phyloP scores from a whole-genome alignment of 169 alveolate species.

The Cryptosporidium parvum region DNA sequence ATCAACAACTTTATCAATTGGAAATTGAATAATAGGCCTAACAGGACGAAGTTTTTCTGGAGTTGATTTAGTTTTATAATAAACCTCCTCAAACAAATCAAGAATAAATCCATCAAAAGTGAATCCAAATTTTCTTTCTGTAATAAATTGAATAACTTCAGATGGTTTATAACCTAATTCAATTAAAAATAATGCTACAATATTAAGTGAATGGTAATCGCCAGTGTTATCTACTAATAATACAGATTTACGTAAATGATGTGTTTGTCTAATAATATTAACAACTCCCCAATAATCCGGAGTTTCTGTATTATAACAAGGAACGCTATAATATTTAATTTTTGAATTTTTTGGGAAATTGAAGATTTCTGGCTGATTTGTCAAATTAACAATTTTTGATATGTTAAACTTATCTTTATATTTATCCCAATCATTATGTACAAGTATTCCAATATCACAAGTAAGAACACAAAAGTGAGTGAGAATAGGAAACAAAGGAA shows the following conservation, averaged over 20 bases:
- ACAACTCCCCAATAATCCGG: constrained; percentile 57
- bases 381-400: constrained; percentile 42
- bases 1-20: constrained; percentile 5
- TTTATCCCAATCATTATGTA: constrained; percentile 61
- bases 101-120: constrained; percentile 43
- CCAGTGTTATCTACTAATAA: constrained; percentile 58
- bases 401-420: constrained; percentile 37
- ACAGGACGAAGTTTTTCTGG: constrained; percentile 40
- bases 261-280: constrained; percentile 55
- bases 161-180: constrained; percentile 56
- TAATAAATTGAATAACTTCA: constrained; percentile 23
- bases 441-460: constrained; percentile 57
- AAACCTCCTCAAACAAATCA: constrained; percentile 11
- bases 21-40: constrained; percentile 39
- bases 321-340: constrained; percentile 51
- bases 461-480: constrained; percentile 47
- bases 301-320: constrained; percentile 46
- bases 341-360: constrained; percentile 42
- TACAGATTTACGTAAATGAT: constrained; percentile 50
- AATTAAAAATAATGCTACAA: constrained; percentile 42
- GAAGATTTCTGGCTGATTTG: constrained; percentile 48
- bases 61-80: constrained; percentile 8
- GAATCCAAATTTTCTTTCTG: constrained; percentile 39
- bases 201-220: constrained; percentile 52
- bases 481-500: constrained; percentile 51